A percentile compares a stretch with the other conserved stretches of the same genome.
phyloP scores from a whole-genome alignment of 176 grass and related monocot species.

The Chrysopogon serrulatus region DNA sequence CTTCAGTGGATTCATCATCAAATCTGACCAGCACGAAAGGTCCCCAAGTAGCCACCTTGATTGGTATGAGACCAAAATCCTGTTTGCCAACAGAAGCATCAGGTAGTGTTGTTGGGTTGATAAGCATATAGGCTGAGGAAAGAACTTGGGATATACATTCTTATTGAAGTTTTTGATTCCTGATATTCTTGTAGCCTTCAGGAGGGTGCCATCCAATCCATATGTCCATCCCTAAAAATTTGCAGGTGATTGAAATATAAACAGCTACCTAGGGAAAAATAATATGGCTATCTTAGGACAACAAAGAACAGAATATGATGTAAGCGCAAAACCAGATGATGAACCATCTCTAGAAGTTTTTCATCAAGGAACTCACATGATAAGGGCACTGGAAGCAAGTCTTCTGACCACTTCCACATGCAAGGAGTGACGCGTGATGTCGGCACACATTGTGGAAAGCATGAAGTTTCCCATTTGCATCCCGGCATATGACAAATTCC shows the following conservation, averaged over 20 bases:
- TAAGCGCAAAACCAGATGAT: background rate
- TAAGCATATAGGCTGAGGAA: background rate
- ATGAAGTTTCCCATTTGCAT: constrained; percentile 55
- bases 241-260: constrained; percentile 14
- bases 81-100: constrained; percentile 29
- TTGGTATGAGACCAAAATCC: constrained; percentile 79
- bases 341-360: background rate
- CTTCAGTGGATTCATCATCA: constrained; percentile 31
- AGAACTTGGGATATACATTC: constrained; percentile 39
- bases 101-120: background rate
- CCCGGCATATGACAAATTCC: constrained; percentile 72
- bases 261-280: background rate
- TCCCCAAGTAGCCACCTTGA: constrained; percentile 79
- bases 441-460: constrained; percentile 94
- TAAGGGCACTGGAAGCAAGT: constrained; percentile 93
- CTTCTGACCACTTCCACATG: constrained; percentile 77
- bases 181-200: constrained; percentile 89
- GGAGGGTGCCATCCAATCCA: constrained; percentile 80
- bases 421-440: constrained; percentile 86
- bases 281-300: background rate
- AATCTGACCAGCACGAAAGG: constrained; percentile 76
- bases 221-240: constrained; percentile 95
- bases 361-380: constrained; percentile 70
- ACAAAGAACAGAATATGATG: background rate
- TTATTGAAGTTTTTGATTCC: constrained; percentile 90